phyloP scores from a whole-genome alignment of 306 rosid genomes.

The Carpinus viminea region DNA sequence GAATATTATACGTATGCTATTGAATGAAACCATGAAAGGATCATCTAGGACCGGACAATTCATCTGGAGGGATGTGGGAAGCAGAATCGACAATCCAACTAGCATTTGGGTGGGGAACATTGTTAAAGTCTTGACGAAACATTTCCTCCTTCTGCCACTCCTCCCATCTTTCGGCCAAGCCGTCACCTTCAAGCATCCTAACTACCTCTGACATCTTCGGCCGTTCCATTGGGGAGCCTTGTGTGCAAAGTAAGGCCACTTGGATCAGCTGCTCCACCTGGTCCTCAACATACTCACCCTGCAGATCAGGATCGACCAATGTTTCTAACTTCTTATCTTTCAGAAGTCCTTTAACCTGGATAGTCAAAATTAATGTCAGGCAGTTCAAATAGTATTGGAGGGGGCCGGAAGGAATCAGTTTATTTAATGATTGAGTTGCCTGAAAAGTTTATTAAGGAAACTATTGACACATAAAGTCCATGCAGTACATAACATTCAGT shows the following conservation, averaged over 20 bases:
- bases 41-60: slow-evolving; percentile 90
- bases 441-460: background rate
- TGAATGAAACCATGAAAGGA: slow-evolving; percentile 5
- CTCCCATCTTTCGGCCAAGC: slow-evolving; percentile 87
- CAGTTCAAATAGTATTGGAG: background rate
- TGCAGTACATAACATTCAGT: background rate
- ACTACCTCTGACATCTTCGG: slow-evolving; percentile 96
- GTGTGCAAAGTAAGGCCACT: slow-evolving; percentile 87
- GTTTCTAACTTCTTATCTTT: slow-evolving; percentile 73
- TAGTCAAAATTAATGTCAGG: slow-evolving; percentile 23
- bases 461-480: background rate
- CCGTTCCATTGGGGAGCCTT: slow-evolving; percentile 71
- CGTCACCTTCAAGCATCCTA: slow-evolving; percentile 96
- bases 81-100: slow-evolving; percentile 79
- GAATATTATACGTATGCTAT: slow-evolving; percentile 24
- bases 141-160: slow-evolving; percentile 88
- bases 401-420: background rate
- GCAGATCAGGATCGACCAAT: slow-evolving; percentile 71
- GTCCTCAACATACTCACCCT: slow-evolving; percentile 51
- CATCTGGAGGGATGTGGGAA: slow-evolving; percentile 70
- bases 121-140: slow-evolving; percentile 59
- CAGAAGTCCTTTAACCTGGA: slow-evolving; percentile 82
- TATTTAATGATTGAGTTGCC: background rate
- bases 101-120: slow-evolving; percentile 42
- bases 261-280: slow-evolving; percentile 86